Evolutionary conservation across 495 filamentous ascomycete species (phyloP), one percentile per base, ranked within the genome.

Genomic region (Apiosordaria backusii): DNA sequence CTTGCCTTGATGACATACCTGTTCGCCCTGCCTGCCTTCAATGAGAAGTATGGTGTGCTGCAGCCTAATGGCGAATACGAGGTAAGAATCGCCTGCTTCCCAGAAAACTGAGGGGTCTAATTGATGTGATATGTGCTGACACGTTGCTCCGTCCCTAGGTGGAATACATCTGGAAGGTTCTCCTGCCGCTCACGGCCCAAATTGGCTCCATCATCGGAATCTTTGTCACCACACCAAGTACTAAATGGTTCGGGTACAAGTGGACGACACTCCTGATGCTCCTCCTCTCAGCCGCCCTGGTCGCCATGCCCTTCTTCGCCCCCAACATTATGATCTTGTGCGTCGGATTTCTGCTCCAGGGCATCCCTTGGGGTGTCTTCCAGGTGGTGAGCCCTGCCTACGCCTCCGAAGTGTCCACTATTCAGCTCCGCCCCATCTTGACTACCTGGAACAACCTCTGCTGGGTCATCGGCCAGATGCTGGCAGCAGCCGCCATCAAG

Each of bases 331-430:
- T 84, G 50, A 73, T 86, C 7, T 81, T 93, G 29, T 78, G 88
- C 15, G 85, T 83, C 6, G 89, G 85, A 45, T 89, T 89, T 72
- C 83, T 92, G 40, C 80, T 93, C 59, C 86, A 86, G 64, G 89
- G 89, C 62, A 85, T 93, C 67, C 88, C 89, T 4, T 91, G 88
- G 88, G 90, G 90, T 62, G 76, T 85, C 60, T 87, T 83, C 75
- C 80, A 81, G 62, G 83, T 82, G 19, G 77, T 85, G 65, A 80
- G 80, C 0, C 78, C 81, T 0, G 75, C 83, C 0, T 87, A 87
- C 65, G 79, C 88, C 59, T 86, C 86, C 21, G 88, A 91, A 71
- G 82, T 89, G 81, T 59, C 85, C 83, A 65, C 81, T 75, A 4
- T 71, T 16, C 68, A 69, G 58, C 79, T 90, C 27, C 86, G 88